Base-by-base conservation (phyloP, 352 stramenopile genomes). In the Phytophthora uliginosa region DNA sequence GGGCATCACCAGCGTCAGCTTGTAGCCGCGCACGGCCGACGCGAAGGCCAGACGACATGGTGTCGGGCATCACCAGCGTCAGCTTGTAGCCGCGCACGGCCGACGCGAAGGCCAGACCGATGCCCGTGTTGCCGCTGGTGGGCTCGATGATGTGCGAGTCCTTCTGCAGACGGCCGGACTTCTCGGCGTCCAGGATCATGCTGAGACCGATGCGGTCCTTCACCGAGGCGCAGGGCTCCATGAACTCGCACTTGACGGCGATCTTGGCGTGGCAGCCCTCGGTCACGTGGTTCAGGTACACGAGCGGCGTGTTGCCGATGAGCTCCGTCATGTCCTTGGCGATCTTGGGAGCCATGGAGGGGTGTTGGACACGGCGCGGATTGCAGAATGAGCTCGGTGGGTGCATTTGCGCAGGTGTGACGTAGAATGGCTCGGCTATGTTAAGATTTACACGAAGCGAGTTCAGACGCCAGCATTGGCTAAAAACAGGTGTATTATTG, bases 11-110 rank as follows among this genome's bases (percentile, higher is more conserved):
- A 99, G 84, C 66, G 97, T 98, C 40, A 98, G 74, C 70, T 96
- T 94, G 82, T 98, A 98, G 59, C 96, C 95, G 33, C 88, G 84
- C 70, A 95, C 91, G 8, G 92, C 90, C 9, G 89, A 90, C 31
- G 97, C 95, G 74, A 98, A 98, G 33, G 96, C 95, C 20, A 99
- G 81, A 13, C 93, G n/a, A 96, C 95, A 99, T 98, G 53, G 88
- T 95, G 84, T 99, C 95, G 12, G 96, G 96, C 95, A 99, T 98
- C 63, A 98, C 97, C 8, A 99, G 84, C 66, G 97, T 98, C 40
- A 98, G 74, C 70, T 96, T 94, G 82, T 98, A 98, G 59, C 96
- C 95, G 33, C 88, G 84, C 70, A 95, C 92, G 8, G 92, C 90
- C 7, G 89, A 90, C 26, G 97, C 95, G 74, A 98, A 98, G 33